Evolutionary conservation across 345 rosid genomes (phyloP).

Genomic region (Gossypium herbaceum): DNA sequence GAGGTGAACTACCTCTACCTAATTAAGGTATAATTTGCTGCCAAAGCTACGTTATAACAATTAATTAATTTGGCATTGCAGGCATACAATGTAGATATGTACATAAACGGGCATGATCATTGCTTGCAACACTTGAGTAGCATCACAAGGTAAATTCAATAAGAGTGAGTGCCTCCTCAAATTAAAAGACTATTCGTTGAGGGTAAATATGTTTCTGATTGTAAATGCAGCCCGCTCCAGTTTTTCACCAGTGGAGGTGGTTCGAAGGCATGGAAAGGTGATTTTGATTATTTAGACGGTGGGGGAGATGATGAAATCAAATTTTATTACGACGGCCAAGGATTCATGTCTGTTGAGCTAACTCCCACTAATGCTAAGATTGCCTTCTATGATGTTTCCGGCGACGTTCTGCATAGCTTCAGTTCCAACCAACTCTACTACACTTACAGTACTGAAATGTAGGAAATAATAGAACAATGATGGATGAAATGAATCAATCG

Average conservation of each 20-base stretch:
- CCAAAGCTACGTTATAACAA: background rate
- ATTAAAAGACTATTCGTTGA: background rate
- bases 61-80: background rate
- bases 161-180: background rate
- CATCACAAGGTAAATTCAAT: background rate
- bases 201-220: background rate
- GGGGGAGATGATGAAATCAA: slow-evolving; percentile 36
- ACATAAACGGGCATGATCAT: slow-evolving; percentile 63
- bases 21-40: background rate
- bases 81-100: slow-evolving; percentile 44
- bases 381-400: slow-evolving; percentile 45
- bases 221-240: slow-evolving; percentile 37
- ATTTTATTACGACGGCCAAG: slow-evolving; percentile 71
- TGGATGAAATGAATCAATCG: background rate
- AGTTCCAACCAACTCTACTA: slow-evolving; percentile 21
- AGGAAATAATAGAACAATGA: background rate
- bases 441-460: background rate
- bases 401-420: slow-evolving; percentile 47
- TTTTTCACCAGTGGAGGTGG: slow-evolving; percentile 77
- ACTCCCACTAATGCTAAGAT: slow-evolving; percentile 28
- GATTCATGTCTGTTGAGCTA: slow-evolving; percentile 53
- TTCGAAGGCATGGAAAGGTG: slow-evolving; percentile 84
- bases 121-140: slow-evolving; percentile 53
- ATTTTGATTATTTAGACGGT: slow-evolving; percentile 27
- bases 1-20: background rate